Percentiles rank a stretch among this genome's conserved stretches.
phyloP scores from a whole-genome alignment of 1,284 basidiomycete genomes.

The Trichosporon sp. region DNA sequence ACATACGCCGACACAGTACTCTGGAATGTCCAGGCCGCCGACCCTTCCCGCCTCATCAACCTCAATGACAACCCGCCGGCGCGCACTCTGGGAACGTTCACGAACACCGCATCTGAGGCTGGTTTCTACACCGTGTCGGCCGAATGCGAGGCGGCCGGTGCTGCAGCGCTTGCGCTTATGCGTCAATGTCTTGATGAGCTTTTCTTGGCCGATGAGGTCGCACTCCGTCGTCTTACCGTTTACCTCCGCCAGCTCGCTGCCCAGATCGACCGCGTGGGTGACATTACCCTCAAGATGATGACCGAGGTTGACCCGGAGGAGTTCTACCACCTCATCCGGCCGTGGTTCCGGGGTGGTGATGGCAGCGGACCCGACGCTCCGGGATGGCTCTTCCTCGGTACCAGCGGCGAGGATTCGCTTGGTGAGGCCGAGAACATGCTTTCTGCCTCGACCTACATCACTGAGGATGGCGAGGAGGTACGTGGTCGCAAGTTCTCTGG shows the following conservation, averaged over 20 bases:
- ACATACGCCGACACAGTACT: constrained; percentile 92
- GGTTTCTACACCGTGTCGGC: constrained; percentile 86
- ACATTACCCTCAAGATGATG: constrained; percentile 62
- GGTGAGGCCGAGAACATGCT: constrained; percentile 48
- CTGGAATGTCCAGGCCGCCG: constrained; percentile 68
- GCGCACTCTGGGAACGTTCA: constrained; percentile 63
- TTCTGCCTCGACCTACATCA: constrained; percentile 14
- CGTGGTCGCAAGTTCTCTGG: constrained; percentile 62
- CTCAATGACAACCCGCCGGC: constrained; percentile 52
- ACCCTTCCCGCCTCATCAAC: constrained; percentile 54
- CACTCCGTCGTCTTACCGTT: constrained; percentile 63
- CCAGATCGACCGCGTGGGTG: constrained; percentile 62
- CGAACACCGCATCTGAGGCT: constrained; percentile 72
- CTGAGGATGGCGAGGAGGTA: background rate
- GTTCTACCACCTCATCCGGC: constrained; percentile 80
- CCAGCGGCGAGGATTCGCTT: constrained; percentile 54
- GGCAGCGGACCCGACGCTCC: constrained; percentile 56
- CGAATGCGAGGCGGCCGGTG: constrained; percentile 86
- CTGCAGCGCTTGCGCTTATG: constrained; percentile 79
- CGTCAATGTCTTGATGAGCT: constrained; percentile 82
- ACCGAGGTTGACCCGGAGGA: constrained; percentile 68
- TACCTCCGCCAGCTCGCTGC: constrained; percentile 64
- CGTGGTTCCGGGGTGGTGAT: constrained; percentile 87
- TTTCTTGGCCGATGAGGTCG: constrained; percentile 77
- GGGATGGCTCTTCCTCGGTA: constrained; percentile 77